Evolutionary conservation across 2,329 filamentous ascomycete species (phyloP).

Genomic region (Arthrobotrys entomopaga): DNA sequence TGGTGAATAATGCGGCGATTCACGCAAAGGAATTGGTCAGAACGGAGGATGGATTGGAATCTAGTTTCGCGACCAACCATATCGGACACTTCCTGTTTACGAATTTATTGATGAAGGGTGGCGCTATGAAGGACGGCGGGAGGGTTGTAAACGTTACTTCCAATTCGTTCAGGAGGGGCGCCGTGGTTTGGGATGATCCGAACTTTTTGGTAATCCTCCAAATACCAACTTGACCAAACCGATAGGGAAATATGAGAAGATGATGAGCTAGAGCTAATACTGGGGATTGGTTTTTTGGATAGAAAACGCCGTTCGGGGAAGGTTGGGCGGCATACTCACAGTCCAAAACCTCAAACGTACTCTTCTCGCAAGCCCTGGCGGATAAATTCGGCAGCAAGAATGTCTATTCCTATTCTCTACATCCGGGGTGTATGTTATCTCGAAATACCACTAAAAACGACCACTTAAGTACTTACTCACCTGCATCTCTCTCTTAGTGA

Average conservation of each 20-base stretch:
- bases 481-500: constrained; percentile 21
- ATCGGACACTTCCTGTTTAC: constrained; percentile 63
- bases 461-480: neutral
- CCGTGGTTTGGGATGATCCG: constrained; percentile 64
- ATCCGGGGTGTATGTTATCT: constrained; percentile 61
- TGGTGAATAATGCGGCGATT: constrained; percentile 64
- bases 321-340: constrained; percentile 66
- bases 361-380: constrained; percentile 64
- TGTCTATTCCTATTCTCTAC: constrained; percentile 63
- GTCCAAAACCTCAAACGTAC: constrained; percentile 67
- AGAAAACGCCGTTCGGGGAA: constrained; percentile 61
- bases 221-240: neutral
- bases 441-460: neutral
- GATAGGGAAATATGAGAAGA: neutral
- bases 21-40: constrained; percentile 56
- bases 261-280: no score
- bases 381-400: constrained; percentile 60
- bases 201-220: constrained; percentile 63
- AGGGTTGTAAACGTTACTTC: constrained; percentile 65
- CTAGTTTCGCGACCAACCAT: constrained; percentile 62
- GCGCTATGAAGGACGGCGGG: constrained; percentile 53
- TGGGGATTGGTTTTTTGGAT: neutral
- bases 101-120: constrained; percentile 61
- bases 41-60: constrained; percentile 62
- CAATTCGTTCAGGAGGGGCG: constrained; percentile 63